Evolutionary conservation across 2,329 filamentous ascomycete genomes (phyloP).

Genomic region (Penicillium griseofulvum): DNA sequence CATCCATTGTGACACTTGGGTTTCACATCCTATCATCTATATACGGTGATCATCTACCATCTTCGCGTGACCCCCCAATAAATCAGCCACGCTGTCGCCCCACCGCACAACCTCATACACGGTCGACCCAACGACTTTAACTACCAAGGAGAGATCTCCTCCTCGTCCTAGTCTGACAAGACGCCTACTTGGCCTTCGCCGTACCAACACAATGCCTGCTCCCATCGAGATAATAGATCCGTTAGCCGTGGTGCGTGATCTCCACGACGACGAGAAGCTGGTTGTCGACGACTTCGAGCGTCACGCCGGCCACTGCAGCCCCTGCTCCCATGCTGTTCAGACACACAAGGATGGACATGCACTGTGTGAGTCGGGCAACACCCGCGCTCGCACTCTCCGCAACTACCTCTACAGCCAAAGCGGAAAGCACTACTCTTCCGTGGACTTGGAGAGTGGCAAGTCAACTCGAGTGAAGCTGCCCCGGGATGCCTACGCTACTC

Average conservation of each 20-base stretch:
- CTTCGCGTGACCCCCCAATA: conserved; percentile 15
- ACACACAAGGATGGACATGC: conserved; percentile 22
- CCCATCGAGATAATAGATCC: conserved; percentile 25
- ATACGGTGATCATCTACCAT: conserved; percentile 12
- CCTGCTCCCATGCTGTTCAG: conserved; percentile 32
- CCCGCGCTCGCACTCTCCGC: conserved; percentile 34
- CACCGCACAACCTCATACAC: conserved; percentile 24
- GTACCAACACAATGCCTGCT: conserved; percentile 33
- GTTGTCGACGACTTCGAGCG: conserved; percentile 38
- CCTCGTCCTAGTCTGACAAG: conserved; percentile 13
- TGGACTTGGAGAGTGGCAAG: conserved; percentile 41
- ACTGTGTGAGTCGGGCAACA: conserved; percentile 38
- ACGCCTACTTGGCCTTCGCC: conserved; percentile 20
- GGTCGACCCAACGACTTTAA: conserved; percentile 19
- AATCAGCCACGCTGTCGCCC: conserved; percentile 33
- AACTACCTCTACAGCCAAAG: conserved; percentile 38
- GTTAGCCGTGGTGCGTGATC: conserved; percentile 34
- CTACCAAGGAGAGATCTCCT: conserved; percentile 21
- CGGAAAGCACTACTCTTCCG: conserved; percentile 41
- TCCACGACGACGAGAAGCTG: conserved; percentile 36
- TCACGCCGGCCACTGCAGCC: conserved; percentile 37
- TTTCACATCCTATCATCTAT: conserved; percentile 2
- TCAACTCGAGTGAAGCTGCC: conserved; percentile 45
- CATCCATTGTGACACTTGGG: neutral
- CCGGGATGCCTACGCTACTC: conserved; percentile 32